A percentile compares a stretch with the other conserved stretches of the same genome.
These are phyloP conservation scores for Plasmodium falciparum DNA, from an alignment of 169 alveolate species.

Conservation along the genomic window DNA sequence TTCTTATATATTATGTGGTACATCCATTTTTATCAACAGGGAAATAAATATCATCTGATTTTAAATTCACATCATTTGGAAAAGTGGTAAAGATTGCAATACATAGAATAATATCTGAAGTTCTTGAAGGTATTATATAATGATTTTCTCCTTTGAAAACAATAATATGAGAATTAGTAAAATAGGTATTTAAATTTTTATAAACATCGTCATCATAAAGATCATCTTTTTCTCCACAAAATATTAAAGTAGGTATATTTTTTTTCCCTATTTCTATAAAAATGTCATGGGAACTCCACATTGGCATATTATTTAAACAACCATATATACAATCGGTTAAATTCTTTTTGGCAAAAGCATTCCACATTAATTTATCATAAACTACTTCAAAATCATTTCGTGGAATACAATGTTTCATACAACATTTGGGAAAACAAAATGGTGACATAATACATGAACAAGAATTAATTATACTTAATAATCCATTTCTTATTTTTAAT, in stretches of 20 bases:
- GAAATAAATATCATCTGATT: slow-evolving; percentile 23
- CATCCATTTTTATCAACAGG: slow-evolving; percentile 28
- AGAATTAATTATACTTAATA: slow-evolving; percentile 77
- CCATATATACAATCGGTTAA: slow-evolving; percentile 80
- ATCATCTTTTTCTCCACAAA: slow-evolving; percentile 67
- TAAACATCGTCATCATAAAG: slow-evolving; percentile 47
- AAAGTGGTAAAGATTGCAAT: slow-evolving; percentile 24
- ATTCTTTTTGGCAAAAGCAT: slow-evolving; percentile 80
- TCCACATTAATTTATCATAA: slow-evolving; percentile 82
- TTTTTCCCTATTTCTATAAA: slow-evolving; percentile 79
- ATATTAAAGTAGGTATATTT: slow-evolving; percentile 42
- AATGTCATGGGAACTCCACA: slow-evolving; percentile 83
- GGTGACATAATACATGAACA: slow-evolving; percentile 56
- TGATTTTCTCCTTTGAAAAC: slow-evolving; percentile 58
- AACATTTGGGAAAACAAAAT: slow-evolving; percentile 40
- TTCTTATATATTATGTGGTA: too few relatives aligned
- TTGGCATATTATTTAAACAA: slow-evolving; percentile 80
- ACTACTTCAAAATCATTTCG: slow-evolving; percentile 41
- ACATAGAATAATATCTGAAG: slow-evolving; percentile 38
- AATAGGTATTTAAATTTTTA: slow-evolving; percentile 31
- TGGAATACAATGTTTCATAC: slow-evolving; percentile 17
- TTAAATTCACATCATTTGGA: slow-evolving; percentile 56
- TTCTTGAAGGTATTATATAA: slow-evolving; percentile 25
- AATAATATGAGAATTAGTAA: slow-evolving; percentile 53
- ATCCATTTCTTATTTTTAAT: slow-evolving; percentile 54